phyloP scores from a whole-genome alignment of 2,329 filamentous ascomycete genomes.

The Apiospora phragmitis region DNA sequence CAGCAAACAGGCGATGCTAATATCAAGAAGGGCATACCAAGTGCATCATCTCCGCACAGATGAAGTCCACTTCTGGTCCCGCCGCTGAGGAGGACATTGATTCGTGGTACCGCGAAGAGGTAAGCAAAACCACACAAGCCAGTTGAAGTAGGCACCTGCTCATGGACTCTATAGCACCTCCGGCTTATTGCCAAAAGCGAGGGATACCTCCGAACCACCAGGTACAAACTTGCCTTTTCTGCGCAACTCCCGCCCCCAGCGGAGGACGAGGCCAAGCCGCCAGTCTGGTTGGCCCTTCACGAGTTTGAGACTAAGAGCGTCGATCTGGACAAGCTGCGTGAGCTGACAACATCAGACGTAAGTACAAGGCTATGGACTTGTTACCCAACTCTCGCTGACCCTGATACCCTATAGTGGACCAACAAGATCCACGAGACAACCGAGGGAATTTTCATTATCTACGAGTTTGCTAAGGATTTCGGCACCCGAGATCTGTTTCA shows the following conservation, averaged over 20 bases:
- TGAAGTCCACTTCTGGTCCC: slow-evolving; percentile 14
- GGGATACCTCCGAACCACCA: slow-evolving; percentile 26
- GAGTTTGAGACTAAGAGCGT: slow-evolving; percentile 14
- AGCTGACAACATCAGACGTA: slow-evolving; percentile 11
- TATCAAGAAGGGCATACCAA: slow-evolving; percentile 19
- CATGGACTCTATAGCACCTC: slow-evolving; percentile 16
- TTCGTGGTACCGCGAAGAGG: slow-evolving; percentile 25
- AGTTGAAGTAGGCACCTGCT: background rate
- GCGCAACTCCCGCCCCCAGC: background rate
- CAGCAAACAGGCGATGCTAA: background rate
- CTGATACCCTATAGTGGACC: slow-evolving; percentile 15
- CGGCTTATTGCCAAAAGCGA: slow-evolving; percentile 15
- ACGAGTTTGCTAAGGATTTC: slow-evolving; percentile 15
- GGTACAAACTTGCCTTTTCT: slow-evolving; percentile 22
- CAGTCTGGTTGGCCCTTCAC: slow-evolving; percentile 19
- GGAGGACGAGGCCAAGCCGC: slow-evolving; percentile 19
- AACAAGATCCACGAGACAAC: slow-evolving; percentile 15
- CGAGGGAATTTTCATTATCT: slow-evolving; percentile 8
- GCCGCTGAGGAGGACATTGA: slow-evolving; percentile 22
- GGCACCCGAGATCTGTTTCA: slow-evolving; percentile 19
- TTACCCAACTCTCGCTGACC: background rate
- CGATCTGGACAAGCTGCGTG: slow-evolving; percentile 13
- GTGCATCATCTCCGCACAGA: slow-evolving; percentile 19
- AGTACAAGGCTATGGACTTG: background rate
- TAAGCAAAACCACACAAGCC: background rate